Evolutionary conservation across 208 protist species (phyloP), one percentile per base, ranked within the genome.

Genomic region (Crithidia brevicula): DNA sequence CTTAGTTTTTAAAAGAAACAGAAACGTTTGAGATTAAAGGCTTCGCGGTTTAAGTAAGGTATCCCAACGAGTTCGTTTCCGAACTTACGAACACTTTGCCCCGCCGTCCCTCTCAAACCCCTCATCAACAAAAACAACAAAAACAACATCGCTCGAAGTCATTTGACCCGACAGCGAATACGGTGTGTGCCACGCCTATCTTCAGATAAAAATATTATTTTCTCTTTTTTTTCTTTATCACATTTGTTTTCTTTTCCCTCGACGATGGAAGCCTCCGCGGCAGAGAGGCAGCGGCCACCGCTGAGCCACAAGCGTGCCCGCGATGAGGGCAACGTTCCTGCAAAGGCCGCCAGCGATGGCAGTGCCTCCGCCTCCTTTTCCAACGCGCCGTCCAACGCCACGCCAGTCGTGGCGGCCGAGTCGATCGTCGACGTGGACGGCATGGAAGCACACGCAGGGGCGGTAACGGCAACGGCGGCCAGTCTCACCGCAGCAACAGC

Each of bases 371-470:
- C 67, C 27, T 50, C 25, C 34, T 59, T 65, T 34, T 72, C 67
- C 3, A 72, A 60, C 47, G 43, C 36, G 25, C 47, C 50, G 10
- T 54, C 69, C 0, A 50, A 1, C 25, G 54, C 40, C 6, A 68
- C 45, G 9, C 45, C 65, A 4, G 45, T 49, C 18, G 65, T 53
- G 45, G 56, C 22, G 3, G 40, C 43, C 10, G 65, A 74, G 34
- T 47, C 36, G 7, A 54, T 66, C 4, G 52, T 71, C 1, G 67
- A 72, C 57, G 67, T 72, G n/a, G 67, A 72, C 51, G 9, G 43
- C 34, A 6, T 53, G 20, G 67, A 65, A n/a, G 33, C 25, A 10
- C 53, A 53, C 38, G 31, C 23, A 15, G 25, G 28, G 13, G 68
- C 22, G 16, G 18, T 38, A n/a, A 33, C 30, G 2, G 25, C 51